Evolutionary conservation across 1,139 yeast genomes (phyloP), one percentile per base, ranked within the genome.

Genomic region (Blastobotrys elegans): DNA sequence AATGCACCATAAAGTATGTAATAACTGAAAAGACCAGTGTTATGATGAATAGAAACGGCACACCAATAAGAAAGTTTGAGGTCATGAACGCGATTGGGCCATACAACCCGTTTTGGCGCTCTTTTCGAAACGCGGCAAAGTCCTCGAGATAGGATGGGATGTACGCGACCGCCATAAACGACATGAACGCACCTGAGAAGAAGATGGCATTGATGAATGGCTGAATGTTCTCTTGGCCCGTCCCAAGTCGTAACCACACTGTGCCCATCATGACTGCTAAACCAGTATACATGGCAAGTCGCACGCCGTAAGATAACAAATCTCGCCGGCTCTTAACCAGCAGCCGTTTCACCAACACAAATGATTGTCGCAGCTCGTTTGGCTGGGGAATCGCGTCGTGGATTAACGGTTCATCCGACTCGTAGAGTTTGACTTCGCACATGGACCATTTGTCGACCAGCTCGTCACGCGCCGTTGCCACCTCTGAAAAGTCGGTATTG

Each of bases 141-240:
- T 70, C 74, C 53, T 70, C 74, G 29, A 70, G 56, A 48, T 58
- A 70, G 5, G 74, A 65, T 3, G 74, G 74, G 46, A 70, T 69
- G 50, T 70, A 70, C 2, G 74, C 74, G 29, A 70, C 74, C 2
- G 73, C 62, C 73, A 70, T 70, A 52, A 70, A 70, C 7, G 73
- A 69, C 73, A 70, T 69, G 56, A 70, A 70, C 1, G 74, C 74
- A 11, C 72, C 73, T 2, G 71, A 67, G 52, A 69, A 70, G 59
- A 70, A 70, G 22, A 70, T 66, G 16, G 74, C 74, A 56, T 67
- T 69, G 47, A 63, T 67, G 49, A 65, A 69, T 8, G 69, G 68
- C 53, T 69, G 72, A 44, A 70, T 69, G 47, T 64, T 60, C 13
- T 57, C 56, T 50, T 70, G 73, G 10, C 50, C 49, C 33, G 56